Evolutionary conservation across 371 early-diverging fungal species (phyloP), one percentile per base, ranked within the genome.

Genomic region (Choanephora cucurbitarum): DNA sequence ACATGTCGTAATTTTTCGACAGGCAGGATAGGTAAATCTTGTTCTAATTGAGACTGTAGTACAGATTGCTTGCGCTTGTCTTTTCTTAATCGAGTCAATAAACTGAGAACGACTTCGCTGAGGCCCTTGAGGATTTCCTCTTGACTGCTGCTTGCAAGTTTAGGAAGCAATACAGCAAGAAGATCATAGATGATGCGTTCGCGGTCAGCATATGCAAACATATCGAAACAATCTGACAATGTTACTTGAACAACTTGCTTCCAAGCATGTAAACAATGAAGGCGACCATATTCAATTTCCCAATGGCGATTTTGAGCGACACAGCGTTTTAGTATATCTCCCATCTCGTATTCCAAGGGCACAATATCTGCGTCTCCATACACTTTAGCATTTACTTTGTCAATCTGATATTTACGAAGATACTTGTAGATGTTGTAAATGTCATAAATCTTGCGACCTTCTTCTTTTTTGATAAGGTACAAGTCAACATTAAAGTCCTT

Each of bases 241-340:
- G 91, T 80, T 18, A 91, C 79, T 51, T 90, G 85, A 1, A 91
- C 79, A n/a, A 94, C 71, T 55, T 91, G 86, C 52, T 87, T 84
- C 95, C 95, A 96, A 0, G 91, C 88, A 51, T 82, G 73, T 56
- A 89, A 46, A 58, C 86, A 80, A 51, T 89, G 81, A 44, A 72
- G 57, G 45, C 86, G 80, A 11, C 85, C 89, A 51, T 74, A 73
- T 43, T 67, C 74, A 53, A 89, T 81, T 63, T 85, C 86, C 15
- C 82, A 77, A 24, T 73, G 67, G 49, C 85, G 84, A 56, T 94
- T 95, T 15, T 78, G 64, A 6, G 80, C 86, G 70, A 82, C 77
- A 53, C 80, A 77, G 14, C 64, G 65, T 21, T 67, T 64, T 49
- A 88, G 58, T 24, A 87, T 74, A 11, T 67, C 66, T 31, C 77